These are phyloP conservation scores for Metschnikowia arizonensis DNA, from an alignment of 805 yeast genomes.

Conservation along the genomic window DNA sequence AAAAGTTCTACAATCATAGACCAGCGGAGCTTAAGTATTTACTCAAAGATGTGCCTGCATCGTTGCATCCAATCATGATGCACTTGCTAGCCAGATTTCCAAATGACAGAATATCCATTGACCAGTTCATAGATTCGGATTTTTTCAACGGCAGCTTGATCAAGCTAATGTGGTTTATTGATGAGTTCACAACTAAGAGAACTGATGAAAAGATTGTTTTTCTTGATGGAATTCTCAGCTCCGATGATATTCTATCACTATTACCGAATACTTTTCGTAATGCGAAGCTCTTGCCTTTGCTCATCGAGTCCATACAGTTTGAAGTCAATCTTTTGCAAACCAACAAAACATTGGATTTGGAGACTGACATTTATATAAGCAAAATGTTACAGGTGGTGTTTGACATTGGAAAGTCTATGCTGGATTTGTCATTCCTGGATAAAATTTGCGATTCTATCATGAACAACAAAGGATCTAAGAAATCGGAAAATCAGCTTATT, in stretches of 20 bases:
- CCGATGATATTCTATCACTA: constrained; percentile 24
- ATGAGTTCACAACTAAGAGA: constrained; percentile 74
- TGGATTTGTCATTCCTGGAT: constrained; percentile 76
- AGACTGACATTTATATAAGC: constrained; percentile 41
- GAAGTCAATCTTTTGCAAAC: constrained; percentile 26
- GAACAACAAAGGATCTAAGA: constrained; percentile 23
- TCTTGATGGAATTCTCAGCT: constrained; percentile 54
- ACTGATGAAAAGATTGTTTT: constrained; percentile 64
- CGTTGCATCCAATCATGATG: constrained; percentile 47
- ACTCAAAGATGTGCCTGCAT: constrained; percentile 54
- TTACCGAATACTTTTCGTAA: constrained; percentile 47
- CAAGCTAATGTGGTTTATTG: constrained; percentile 74
- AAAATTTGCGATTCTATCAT: constrained; percentile 49
- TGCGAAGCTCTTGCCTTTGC: constrained; percentile 70
- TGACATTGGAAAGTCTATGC: constrained; percentile 58
- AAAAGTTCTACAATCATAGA: constrained; percentile 39
- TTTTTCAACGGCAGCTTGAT: constrained; percentile 82
- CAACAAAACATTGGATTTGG: constrained; percentile 15
- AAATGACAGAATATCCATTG: constrained; percentile 53
- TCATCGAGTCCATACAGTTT: constrained; percentile 50
- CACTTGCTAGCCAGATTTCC: constrained; percentile 55
- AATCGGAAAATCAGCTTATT: constrained; percentile 19
- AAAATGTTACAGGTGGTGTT: constrained; percentile 53
- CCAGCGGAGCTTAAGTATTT: constrained; percentile 39
- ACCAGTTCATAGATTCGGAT: constrained; percentile 64